A percentile compares a stretch with the other conserved stretches of the same genome.
phyloP scores from a whole-genome alignment of 2,329 filamentous ascomycete species.

The Neofusicoccum umdonicola region DNA sequence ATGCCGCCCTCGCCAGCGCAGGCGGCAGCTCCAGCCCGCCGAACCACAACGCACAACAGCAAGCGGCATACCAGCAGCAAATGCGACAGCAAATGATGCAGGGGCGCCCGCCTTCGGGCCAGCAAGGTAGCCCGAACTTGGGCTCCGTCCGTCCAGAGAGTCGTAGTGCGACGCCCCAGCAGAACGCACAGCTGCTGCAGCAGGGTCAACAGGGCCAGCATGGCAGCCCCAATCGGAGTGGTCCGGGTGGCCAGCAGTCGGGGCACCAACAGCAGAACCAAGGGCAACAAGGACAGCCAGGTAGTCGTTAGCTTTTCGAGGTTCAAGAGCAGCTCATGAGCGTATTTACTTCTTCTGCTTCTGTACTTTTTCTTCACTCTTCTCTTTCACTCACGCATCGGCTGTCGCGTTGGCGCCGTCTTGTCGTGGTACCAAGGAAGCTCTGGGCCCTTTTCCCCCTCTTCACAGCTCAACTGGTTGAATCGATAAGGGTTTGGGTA shows the following conservation, averaged over 20 bases:
- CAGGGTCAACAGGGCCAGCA: not conserved
- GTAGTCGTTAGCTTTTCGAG: not conserved
- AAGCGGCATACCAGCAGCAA: slow-evolving; percentile 31
- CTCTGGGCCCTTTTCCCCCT: too few relatives aligned
- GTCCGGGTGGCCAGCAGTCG: not conserved
- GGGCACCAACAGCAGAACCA: not conserved
- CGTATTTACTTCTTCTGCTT: not conserved
- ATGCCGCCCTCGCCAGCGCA: slow-evolving; percentile 1
- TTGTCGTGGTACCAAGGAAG: too few relatives aligned
- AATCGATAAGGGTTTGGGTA: too few relatives aligned
- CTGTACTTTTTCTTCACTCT: not conserved
- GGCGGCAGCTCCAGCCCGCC: slow-evolving; percentile 16
- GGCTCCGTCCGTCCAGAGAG: slow-evolving; percentile 26
- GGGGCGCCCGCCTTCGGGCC: slow-evolving; percentile 23
- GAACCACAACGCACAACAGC: not conserved
- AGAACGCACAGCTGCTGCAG: slow-evolving; percentile 9
- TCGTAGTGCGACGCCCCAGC: slow-evolving; percentile 38
- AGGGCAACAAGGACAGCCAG: not conserved
- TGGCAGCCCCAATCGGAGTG: not conserved
- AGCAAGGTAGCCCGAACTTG: slow-evolving; percentile 24
- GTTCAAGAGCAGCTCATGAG: not conserved
- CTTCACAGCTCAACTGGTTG: too few relatives aligned
- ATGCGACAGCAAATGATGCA: slow-evolving; percentile 38
- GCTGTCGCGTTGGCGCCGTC: not conserved
- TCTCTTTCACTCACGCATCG: not conserved